Percentiles rank a stretch among this genome's conserved stretches.
phyloP scores from a whole-genome alignment of 2,329 filamentous ascomycete species.

The Elsinoe perseae region DNA sequence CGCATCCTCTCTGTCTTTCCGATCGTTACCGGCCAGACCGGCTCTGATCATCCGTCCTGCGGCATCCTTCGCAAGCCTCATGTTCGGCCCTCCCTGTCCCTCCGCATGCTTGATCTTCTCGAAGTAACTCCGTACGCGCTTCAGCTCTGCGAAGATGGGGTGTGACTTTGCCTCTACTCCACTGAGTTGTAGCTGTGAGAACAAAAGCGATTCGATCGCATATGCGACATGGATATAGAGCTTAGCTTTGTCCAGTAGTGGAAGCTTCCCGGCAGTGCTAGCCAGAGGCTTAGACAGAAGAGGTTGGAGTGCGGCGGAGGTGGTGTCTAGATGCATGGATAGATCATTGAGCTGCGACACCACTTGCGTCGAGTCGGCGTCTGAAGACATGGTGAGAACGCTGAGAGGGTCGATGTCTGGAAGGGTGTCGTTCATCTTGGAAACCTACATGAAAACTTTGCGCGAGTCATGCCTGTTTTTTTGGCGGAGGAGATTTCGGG shows the following conservation, averaged over 20 bases:
- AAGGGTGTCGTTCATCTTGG: neutral
- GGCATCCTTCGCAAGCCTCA: constrained; percentile 64
- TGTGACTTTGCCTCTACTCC: constrained; percentile 77
- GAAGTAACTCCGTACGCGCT: constrained; percentile 83
- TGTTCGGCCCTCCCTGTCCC: constrained; percentile 50
- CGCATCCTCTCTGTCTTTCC: constrained; percentile 35
- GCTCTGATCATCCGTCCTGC: constrained; percentile 75
- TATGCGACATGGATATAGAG: constrained; percentile 84
- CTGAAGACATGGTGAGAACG: constrained; percentile 41
- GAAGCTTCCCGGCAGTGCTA: constrained; percentile 66
- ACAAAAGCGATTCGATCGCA: constrained; percentile 81
- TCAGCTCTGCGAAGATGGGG: constrained; percentile 76
- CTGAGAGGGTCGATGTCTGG: neutral
- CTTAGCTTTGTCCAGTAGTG: constrained; percentile 91
- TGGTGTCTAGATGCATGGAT: constrained; percentile 62
- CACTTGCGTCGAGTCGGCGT: constrained; percentile 58
- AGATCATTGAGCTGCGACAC: constrained; percentile 55
- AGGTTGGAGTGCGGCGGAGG: constrained; percentile 68
- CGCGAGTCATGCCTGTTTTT: constrained; percentile 11
- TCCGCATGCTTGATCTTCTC: constrained; percentile 79
- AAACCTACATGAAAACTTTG: neutral
- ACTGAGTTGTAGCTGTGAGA: constrained; percentile 72
- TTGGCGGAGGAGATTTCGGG: neutral
- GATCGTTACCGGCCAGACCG: constrained; percentile 54
- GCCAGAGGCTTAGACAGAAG: constrained; percentile 58